Conservation (phyloP, 306 rosid species). For the Rosa chinensis region DNA sequence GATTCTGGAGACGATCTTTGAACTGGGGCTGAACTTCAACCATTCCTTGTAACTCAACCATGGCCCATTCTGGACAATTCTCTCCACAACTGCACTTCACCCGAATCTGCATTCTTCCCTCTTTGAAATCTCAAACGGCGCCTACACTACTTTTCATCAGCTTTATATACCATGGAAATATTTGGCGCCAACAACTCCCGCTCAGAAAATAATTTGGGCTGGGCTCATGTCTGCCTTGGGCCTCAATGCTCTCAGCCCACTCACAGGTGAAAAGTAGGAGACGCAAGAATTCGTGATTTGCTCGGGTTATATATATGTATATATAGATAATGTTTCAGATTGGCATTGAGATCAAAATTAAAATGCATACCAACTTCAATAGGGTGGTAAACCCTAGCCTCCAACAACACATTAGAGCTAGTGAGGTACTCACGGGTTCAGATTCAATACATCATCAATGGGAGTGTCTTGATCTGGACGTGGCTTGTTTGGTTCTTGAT, state of each 20-base stretch:
- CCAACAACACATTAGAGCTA: background rate
- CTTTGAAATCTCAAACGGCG: background rate
- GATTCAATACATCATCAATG: background rate
- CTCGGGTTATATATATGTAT: too few species aligned
- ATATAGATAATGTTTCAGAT: too few species aligned
- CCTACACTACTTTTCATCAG: background rate
- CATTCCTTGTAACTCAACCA: constrained; percentile 71
- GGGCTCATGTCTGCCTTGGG: background rate
- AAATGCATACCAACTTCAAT: too few species aligned
- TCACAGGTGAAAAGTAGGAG: background rate
- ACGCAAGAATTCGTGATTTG: too few species aligned
- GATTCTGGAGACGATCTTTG: constrained; percentile 57
- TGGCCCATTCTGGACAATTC: constrained; percentile 73
- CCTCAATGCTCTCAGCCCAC: background rate
- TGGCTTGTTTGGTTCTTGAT: background rate
- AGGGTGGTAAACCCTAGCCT: background rate
- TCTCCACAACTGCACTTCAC: constrained; percentile 64
- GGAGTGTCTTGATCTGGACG: background rate
- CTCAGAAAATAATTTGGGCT: background rate
- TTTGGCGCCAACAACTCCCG: constrained; percentile 9
- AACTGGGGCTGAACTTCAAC: constrained; percentile 64
- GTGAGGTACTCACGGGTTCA: background rate
- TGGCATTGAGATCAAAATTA: too few species aligned
- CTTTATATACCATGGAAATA: background rate
- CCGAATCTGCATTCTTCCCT: constrained; percentile 56